These are phyloP conservation scores for Kalanchoe fedtschenkoi DNA, from an alignment of 164 flowering plant genomes.

Conservation along the genomic window DNA sequence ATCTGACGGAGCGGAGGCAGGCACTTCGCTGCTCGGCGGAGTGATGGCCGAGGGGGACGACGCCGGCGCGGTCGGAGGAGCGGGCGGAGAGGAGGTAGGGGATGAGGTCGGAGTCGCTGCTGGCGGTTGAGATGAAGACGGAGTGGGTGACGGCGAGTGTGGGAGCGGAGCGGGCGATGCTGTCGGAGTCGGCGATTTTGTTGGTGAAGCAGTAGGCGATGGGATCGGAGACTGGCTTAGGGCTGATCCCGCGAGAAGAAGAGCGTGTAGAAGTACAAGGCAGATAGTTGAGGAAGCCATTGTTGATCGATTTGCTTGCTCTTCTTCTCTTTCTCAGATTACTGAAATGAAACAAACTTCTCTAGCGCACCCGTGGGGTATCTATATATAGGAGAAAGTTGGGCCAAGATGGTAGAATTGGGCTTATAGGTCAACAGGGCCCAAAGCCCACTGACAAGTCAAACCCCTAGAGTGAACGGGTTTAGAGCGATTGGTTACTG, in stretches of 20 bases:
- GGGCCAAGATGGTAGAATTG: background rate
- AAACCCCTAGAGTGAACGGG: too few relatives aligned
- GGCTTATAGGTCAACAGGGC: too few relatives aligned
- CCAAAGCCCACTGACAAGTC: too few relatives aligned
- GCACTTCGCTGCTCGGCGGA: background rate
- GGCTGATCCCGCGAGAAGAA: constrained; percentile 3
- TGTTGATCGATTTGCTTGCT: background rate
- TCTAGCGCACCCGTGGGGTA: background rate
- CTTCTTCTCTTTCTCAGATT: background rate
- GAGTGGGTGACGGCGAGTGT: background rate
- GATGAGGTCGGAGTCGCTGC: background rate
- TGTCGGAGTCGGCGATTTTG: background rate
- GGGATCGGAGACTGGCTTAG: constrained; percentile 1
- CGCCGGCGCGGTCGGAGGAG: too few relatives aligned
- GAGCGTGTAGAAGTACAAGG: background rate
- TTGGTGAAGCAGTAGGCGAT: background rate
- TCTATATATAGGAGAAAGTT: background rate
- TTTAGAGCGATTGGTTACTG: too few relatives aligned
- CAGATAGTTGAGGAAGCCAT: background rate
- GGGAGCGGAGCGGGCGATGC: background rate
- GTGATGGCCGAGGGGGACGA: background rate
- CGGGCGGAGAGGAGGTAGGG: background rate
- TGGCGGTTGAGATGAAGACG: background rate
- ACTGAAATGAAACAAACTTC: background rate
- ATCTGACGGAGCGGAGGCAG: background rate